Percentiles rank a stretch among this genome's conserved stretches.
Evolutionary conservation across 2,329 filamentous ascomycete genomes (phyloP).

Genomic region (Rugonectria rugulosa): DNA sequence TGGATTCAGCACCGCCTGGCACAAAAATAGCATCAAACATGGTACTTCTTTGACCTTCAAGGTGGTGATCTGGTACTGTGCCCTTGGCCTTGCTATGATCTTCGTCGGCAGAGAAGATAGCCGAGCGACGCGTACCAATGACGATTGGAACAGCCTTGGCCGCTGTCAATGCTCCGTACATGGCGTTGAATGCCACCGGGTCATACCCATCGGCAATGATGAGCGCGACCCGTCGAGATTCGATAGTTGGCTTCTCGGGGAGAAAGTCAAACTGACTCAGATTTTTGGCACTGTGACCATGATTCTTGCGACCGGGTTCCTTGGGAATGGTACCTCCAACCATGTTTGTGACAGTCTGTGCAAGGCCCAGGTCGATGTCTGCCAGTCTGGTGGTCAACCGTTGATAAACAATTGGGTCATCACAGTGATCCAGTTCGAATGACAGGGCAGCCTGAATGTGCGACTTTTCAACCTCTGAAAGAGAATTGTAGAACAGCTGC

Average conservation of each 20-base stretch:
- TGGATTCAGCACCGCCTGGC: conserved; percentile 72
- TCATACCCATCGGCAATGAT: conserved; percentile 83
- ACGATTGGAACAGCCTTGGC: conserved; percentile 73
- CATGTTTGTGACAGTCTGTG: conserved; percentile 72
- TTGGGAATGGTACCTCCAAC: conserved; percentile 70
- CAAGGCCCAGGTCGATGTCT: conserved; percentile 76
- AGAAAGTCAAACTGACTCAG: conserved; percentile 75
- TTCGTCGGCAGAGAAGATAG: conserved; percentile 68
- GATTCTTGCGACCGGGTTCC: conserved; percentile 62
- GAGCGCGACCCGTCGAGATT: conserved; percentile 73
- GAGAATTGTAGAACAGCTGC: conserved; percentile 83
- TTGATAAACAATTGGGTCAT: conserved; percentile 79
- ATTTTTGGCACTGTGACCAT: conserved; percentile 71
- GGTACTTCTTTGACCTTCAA: conserved; percentile 80
- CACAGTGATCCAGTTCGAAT: conserved; percentile 83
- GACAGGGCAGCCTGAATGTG: conserved; percentile 75
- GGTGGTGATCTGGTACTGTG: conserved; percentile 76
- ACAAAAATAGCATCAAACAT: conserved; percentile 84
- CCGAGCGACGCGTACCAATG: conserved; percentile 73
- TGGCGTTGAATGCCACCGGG: conserved; percentile 66
- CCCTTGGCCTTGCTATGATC: conserved; percentile 60
- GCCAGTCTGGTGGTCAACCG: conserved; percentile 72
- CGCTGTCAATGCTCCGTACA: conserved; percentile 68
- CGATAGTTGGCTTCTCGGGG: conserved; percentile 70
- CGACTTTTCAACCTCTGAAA: conserved; percentile 73